Base-by-base conservation (phyloP, 495 filamentous ascomycete species). In the Choiromyces venosus region DNA sequence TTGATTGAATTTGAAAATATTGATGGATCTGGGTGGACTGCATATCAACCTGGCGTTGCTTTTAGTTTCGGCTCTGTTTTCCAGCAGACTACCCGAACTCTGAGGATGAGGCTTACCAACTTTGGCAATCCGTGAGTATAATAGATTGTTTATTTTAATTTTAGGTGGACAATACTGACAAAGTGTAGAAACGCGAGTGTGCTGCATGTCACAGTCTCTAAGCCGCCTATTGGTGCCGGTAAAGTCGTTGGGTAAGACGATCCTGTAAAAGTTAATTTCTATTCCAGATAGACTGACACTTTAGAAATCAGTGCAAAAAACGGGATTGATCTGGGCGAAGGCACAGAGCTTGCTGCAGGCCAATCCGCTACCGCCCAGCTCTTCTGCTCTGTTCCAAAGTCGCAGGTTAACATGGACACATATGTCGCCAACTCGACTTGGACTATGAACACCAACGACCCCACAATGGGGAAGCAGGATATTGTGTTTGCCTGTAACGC, bases 301-400 rank as follows among this genome's bases (percentile, higher is more conserved):
- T 39, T 39, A 21, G 3, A 25, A 80, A 25, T 25, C 25, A 52
- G 46, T 37, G 81, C 81, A 38, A 73, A 80, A 70, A 86, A 86
- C 69, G 78, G 82, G 8, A 83, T 85, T 39, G 85, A 87, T 74
- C 79, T 87, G 4, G 85, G 82, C 18, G 86, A 87, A 78, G 86
- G 86, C 4, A 84, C 85, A 14, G 80, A 77, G n/a, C 74, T 87
- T 39, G 79, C 78, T 1, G 78, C 83, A 5, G 84, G 84, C 19
- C 70, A 83, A 37, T 85, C 79, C 14, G 82, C 81, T 8, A 83
- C 82, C 19, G 85, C 84, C 1, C 82, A 79, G 4, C 77, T 87
- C 1, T 85, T 81, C 66, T 86, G 85, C 68, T 82, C 83, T 25
- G 85, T 85, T 0, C 83, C 84, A 10, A 84, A 85, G 38, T 78